Conservation (phyloP, 257 asterid genomes). For the Salvia miltiorrhiza region DNA sequence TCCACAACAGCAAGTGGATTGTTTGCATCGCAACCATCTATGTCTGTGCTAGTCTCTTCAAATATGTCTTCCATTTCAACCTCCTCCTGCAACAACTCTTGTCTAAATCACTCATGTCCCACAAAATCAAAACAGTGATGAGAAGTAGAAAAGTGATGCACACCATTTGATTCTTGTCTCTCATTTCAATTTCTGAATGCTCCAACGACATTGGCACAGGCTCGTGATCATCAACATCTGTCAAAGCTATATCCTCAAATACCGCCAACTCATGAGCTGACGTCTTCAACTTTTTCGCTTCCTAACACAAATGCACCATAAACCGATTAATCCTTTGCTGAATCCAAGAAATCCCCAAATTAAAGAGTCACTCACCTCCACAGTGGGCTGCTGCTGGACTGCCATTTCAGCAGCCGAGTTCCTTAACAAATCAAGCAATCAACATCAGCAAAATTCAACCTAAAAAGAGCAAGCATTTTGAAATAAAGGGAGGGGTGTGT, state of each 20-base stretch:
- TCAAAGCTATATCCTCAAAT: slow-evolving; percentile 50
- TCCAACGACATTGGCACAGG: slow-evolving; percentile 82
- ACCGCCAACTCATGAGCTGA: slow-evolving; percentile 24
- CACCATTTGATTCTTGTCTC: slow-evolving; percentile 49
- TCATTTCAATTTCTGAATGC: slow-evolving; percentile 32
- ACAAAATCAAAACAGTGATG: background rate
- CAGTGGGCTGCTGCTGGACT: slow-evolving; percentile 30
- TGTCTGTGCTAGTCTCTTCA: slow-evolving; percentile 53
- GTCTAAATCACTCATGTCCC: background rate
- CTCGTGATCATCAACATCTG: slow-evolving; percentile 43
- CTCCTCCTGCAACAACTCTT: slow-evolving; percentile 29
- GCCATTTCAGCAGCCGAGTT: slow-evolving; percentile 61
- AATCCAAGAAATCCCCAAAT: background rate
- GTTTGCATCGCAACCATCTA: slow-evolving; percentile 51
- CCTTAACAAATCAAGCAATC: slow-evolving; percentile 30
- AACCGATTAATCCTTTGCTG: background rate
- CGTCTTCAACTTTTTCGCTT: slow-evolving; percentile 35
- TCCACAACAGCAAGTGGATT: slow-evolving; percentile 62
- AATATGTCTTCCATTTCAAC: slow-evolving; percentile 82
- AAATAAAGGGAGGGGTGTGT: slow-evolving; percentile 20
- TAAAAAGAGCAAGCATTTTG: background rate
- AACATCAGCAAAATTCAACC: slow-evolving; percentile 18
- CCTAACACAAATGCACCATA: slow-evolving; percentile 20
- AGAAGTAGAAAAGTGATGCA: background rate
- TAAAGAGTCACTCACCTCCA: slow-evolving; percentile 31